Evolutionary conservation across 208 protist genomes (phyloP), one percentile per base, ranked within the genome.

Genomic region (Novymonas esmeraldas): DNA sequence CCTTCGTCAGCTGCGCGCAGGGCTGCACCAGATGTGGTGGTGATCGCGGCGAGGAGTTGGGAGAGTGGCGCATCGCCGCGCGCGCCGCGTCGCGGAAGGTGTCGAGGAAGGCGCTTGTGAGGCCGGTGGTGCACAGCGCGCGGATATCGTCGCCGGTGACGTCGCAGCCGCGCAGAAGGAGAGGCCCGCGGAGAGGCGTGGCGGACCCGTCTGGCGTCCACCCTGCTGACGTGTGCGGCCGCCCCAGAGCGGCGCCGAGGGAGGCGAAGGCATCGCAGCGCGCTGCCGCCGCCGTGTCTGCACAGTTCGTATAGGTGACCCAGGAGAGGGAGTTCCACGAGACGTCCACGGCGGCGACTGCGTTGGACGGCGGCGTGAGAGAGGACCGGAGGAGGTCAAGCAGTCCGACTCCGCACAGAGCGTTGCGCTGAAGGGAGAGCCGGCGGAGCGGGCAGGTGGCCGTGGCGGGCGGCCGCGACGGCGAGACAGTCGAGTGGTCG

Each of bases 351-450:
- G 11, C 22, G n/a, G 50, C 44, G 18, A 58, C 33, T 5, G 41
- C 13, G 6, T 22, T 18, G 24, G n/a, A 22, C 2, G 61, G 14
- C 38, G 2, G 10, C 26, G 28, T 31, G 26, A 18, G n/a, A 16
- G 38, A 49, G 22, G 14, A 10, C 9, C 33, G 39, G n/a, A 73
- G 13, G 16, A 48, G 29, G 29, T 44, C 13, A 18, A 51, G 10
- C 0, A 73, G 20, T 11, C 66, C 66, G n/a, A 36, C 28, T 18
- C 3, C 44, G 1, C 58, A 34, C 24, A 73, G 39, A 4, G 26
- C 18, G 42, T 73, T 73, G 11, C 57, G 59, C 48, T 44, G 44
- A 1, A 73, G 20, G 6, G 67, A 73, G 13, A 73, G 59, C 11
- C 38, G 7, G 6, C 24, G 58, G n/a, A 73, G 9, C 18, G 66